phyloP scores from a whole-genome alignment of 345 rosid species.

The Orychophragmus violaceus region DNA sequence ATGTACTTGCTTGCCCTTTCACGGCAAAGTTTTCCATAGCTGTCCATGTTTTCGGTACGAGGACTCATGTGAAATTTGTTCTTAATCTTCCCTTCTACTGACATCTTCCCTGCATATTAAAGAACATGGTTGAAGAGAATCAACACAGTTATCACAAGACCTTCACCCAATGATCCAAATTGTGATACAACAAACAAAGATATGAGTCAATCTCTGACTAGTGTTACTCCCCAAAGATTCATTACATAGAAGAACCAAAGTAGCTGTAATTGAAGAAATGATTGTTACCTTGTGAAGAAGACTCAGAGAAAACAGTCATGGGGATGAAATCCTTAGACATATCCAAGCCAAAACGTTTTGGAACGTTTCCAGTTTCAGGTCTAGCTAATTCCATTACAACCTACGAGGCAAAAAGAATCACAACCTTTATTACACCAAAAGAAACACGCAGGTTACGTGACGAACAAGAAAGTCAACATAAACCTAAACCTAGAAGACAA shows the following conservation, averaged over 20 bases:
- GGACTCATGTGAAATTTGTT: constrained; percentile 90
- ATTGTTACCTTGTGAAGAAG: constrained; percentile 48
- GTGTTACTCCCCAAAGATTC: neutral
- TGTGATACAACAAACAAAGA: neutral
- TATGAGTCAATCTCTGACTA: neutral
- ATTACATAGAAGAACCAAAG: neutral
- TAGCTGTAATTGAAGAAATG: neutral
- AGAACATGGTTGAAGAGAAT: constrained; percentile 2
- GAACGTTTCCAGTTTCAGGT: constrained; percentile 57
- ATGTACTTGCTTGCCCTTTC: constrained; percentile 66
- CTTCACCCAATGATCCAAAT: neutral
- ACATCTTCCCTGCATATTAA: constrained; percentile 41
- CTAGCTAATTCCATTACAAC: constrained; percentile 45
- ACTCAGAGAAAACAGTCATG: constrained; percentile 58
- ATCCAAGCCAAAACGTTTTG: constrained; percentile 62
- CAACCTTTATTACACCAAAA: neutral
- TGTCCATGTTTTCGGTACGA: constrained; percentile 60
- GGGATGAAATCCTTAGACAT: constrained; percentile 73
- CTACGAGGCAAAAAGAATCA: constrained; percentile 7
- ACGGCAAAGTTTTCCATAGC: constrained; percentile 72
- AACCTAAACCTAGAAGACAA: neutral
- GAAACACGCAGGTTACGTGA: too few species aligned
- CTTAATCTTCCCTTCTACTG: constrained; percentile 70
- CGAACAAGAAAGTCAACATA: neutral
- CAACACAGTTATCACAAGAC: neutral